Evolutionary conservation across 2,329 filamentous ascomycete genomes (phyloP).

Genomic region (Botrytis fragariae): DNA sequence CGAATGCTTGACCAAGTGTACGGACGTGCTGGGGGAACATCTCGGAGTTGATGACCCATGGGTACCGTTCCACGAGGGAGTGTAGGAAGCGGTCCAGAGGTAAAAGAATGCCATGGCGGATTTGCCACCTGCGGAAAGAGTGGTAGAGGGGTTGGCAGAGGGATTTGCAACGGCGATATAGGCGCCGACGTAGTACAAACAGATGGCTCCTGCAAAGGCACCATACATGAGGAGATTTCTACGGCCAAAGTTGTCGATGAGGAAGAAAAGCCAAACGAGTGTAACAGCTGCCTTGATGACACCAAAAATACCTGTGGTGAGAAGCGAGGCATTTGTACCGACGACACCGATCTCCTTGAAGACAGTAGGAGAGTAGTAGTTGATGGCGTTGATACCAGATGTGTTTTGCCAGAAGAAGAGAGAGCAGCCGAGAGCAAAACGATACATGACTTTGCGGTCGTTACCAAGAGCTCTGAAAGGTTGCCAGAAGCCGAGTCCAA

Average conservation of each 20-base stretch:
- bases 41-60: conserved; percentile 35
- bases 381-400: conserved; percentile 33
- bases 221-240: conserved; percentile 43
- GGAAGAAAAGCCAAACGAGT: conserved; percentile 51
- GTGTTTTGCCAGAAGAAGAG: conserved; percentile 42
- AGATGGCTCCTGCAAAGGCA: conserved; percentile 24
- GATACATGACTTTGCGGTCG: conserved; percentile 44
- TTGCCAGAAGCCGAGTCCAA: conserved; percentile 73
- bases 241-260: conserved; percentile 58
- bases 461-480: conserved; percentile 49
- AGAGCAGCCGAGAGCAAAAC: conserved; percentile 70
- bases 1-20: conserved; percentile 68
- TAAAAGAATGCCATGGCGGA: conserved; percentile 71
- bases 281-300: conserved; percentile 30
- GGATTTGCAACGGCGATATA: conserved; percentile 40
- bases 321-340: conserved; percentile 28
- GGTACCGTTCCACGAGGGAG: conserved; percentile 35
- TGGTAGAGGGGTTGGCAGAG: conserved; percentile 35
- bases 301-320: conserved; percentile 33
- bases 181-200: conserved; percentile 33
- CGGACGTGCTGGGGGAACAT: conserved; percentile 55
- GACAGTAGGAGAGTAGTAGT: conserved; percentile 33
- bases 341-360: conserved; percentile 31
- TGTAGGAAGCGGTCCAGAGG: conserved; percentile 56
- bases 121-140: conserved; percentile 44